phyloP scores from a whole-genome alignment of 352 stramenopile species.

The Phytophthora pini region DNA sequence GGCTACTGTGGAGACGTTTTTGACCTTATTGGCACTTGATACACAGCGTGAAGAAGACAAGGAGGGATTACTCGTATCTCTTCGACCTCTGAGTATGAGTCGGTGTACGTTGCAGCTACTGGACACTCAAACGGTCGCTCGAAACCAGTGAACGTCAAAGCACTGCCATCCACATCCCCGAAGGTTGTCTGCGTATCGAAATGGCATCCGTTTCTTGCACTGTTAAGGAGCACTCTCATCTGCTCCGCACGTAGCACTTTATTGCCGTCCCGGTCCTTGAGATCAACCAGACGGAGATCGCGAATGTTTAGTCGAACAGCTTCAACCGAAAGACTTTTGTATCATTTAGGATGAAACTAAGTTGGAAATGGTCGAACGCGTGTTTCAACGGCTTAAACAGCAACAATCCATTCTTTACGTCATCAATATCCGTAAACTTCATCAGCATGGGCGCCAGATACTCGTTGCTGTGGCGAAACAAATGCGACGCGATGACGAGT shows the following conservation, averaged over 20 bases:
- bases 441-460: conserved; percentile 20
- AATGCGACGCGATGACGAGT: not conserved
- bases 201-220: not conserved
- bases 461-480: not conserved
- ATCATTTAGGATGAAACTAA: not conserved
- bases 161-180: conserved; percentile 1
- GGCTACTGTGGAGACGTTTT: conserved; percentile 79
- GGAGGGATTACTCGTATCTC: conserved; percentile 27
- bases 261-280: conserved; percentile 1
- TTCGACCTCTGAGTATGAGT: conserved; percentile 60
- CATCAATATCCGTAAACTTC: conserved; percentile 35
- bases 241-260: conserved; percentile 6
- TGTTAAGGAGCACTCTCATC: conserved; percentile 5
- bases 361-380: conserved; percentile 1
- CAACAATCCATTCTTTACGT: conserved; percentile 34
- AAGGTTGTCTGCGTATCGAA: conserved; percentile 12
- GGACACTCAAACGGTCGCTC: conserved; percentile 48
- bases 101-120: conserved; percentile 61
- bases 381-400: conserved; percentile 26
- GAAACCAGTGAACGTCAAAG: conserved; percentile 8
- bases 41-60: conserved; percentile 21
- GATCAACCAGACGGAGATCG: conserved; percentile 4
- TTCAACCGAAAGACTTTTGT: not conserved
- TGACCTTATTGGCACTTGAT: conserved; percentile 64
- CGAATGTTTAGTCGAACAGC: not conserved